phyloP scores from a whole-genome alignment of 2,329 filamentous ascomycete species.

The Colletotrichum sojae region DNA sequence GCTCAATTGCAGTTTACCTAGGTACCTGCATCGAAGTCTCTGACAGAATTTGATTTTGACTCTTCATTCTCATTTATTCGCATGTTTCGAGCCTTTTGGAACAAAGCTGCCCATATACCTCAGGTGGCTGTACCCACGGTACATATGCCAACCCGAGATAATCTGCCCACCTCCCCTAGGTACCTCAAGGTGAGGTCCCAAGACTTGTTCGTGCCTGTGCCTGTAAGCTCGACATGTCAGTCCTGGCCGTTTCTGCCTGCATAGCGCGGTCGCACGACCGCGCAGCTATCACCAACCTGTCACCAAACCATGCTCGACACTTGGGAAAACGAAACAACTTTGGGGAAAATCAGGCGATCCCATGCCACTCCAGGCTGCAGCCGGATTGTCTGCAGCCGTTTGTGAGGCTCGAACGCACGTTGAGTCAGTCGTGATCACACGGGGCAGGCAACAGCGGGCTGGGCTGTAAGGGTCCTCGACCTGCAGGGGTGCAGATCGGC shows the following conservation, averaged over 20 bases:
- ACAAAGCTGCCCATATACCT: too few relatives aligned
- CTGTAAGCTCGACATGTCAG: too few relatives aligned
- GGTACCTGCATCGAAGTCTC: too few relatives aligned
- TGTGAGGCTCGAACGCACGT: slow-evolving; percentile 12
- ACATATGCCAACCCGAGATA: too few relatives aligned
- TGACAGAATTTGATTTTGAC: too few relatives aligned
- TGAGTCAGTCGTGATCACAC: slow-evolving; percentile 17
- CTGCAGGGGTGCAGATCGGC: slow-evolving; percentile 1
- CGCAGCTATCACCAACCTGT: background rate
- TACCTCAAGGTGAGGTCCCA: too few relatives aligned
- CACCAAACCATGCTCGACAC: background rate
- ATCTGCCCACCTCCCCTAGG: too few relatives aligned
- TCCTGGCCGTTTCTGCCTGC: slow-evolving; percentile 13
- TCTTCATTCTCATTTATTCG: too few relatives aligned
- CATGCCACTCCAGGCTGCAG: slow-evolving; percentile 23
- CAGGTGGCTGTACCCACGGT: too few relatives aligned
- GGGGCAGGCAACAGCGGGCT: slow-evolving; percentile 35
- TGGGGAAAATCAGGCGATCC: background rate
- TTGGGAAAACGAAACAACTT: too few relatives aligned
- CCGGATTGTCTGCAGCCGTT: background rate
- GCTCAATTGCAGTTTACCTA: background rate
- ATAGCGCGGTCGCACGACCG: background rate
- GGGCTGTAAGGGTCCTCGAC: slow-evolving; percentile 16
- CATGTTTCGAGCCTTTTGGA: too few relatives aligned
- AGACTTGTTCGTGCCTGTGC: too few relatives aligned